These are phyloP conservation scores for Solanum hybrid DNA, from an alignment of 305 asterid species.

Conservation along the genomic window DNA sequence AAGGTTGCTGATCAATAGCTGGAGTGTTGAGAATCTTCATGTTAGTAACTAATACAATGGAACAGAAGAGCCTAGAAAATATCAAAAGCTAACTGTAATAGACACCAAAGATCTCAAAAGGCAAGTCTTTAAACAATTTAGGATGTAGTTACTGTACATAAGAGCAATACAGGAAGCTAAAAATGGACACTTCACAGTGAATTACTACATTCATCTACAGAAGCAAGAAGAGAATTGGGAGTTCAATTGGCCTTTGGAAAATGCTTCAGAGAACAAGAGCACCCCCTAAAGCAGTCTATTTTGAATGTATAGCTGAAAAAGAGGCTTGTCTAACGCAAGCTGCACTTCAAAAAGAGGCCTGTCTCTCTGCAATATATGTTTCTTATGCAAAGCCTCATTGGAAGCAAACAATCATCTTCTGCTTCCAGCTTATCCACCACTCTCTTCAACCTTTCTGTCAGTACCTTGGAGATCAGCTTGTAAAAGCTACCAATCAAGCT, in stretches of 20 bases:
- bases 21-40: constrained; percentile 13
- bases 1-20: constrained; percentile 83
- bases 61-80: neutral
- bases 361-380: neutral
- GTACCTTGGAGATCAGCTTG: neutral
- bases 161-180: neutral
- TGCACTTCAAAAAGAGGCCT: neutral
- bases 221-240: neutral
- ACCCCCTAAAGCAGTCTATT: neutral
- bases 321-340: neutral
- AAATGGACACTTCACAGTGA: neutral
- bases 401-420: neutral
- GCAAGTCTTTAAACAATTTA: neutral
- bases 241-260: neutral
- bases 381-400: neutral
- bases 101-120: neutral
- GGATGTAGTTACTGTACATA: neutral
- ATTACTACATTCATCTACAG: neutral
- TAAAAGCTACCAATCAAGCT: neutral
- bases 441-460: neutral
- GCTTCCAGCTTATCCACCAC: neutral
- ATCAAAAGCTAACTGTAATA: neutral
- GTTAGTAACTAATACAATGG: neutral
- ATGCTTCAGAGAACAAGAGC: neutral
- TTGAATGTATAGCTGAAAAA: neutral